Conservation (phyloP, 208 protist genomes). For the Leishmania tarentolae region DNA sequence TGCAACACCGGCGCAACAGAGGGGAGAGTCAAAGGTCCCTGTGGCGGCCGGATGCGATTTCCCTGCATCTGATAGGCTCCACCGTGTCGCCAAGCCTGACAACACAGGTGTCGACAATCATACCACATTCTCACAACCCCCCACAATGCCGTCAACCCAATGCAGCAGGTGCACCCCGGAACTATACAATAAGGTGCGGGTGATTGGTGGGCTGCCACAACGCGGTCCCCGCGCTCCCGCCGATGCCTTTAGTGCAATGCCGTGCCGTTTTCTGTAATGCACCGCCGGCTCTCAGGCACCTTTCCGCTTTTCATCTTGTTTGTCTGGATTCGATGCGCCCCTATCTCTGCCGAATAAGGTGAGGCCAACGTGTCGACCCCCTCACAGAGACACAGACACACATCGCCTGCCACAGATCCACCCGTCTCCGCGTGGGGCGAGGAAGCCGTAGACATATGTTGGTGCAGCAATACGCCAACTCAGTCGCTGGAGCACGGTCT, state of each 20-base stretch:
- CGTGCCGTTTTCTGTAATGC: conserved; percentile 15
- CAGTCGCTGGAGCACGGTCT: too few relatives aligned
- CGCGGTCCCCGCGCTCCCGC: conserved; percentile 16
- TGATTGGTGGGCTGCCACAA: conserved; percentile 3
- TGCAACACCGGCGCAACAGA: not conserved
- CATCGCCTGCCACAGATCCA: too few relatives aligned
- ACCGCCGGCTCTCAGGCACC: not conserved
- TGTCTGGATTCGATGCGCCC: not conserved
- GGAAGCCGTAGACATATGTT: not conserved
- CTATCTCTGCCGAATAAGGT: not conserved
- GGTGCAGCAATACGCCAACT: too few relatives aligned
- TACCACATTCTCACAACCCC: not conserved
- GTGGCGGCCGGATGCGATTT: not conserved
- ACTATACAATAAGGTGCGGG: not conserved
- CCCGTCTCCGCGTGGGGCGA: not conserved
- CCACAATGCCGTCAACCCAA: not conserved
- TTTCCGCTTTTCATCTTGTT: not conserved
- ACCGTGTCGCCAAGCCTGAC: not conserved
- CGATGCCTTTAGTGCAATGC: conserved; percentile 8
- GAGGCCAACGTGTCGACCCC: not conserved
- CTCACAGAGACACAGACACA: too few relatives aligned
- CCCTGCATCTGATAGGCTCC: not conserved
- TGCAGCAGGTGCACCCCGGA: not conserved
- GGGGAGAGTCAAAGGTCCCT: not conserved
- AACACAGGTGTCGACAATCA: not conserved